A percentile compares a stretch with the other conserved stretches of the same genome.
These are phyloP conservation scores for Marsdenia floribunda DNA, from an alignment of 257 asterid genomes.

Conservation along the genomic window DNA sequence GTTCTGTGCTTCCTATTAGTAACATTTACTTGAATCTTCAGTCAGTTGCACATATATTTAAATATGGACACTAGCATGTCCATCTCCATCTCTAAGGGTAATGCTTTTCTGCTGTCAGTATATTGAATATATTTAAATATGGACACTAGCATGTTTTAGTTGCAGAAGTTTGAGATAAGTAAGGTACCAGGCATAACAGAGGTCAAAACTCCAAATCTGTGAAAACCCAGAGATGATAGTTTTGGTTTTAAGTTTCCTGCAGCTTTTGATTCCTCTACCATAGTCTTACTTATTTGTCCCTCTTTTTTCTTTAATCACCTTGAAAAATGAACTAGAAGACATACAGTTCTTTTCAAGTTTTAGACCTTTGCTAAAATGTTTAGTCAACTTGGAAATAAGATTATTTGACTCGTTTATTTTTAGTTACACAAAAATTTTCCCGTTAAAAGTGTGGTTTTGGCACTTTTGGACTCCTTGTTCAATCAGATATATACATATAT, in stretches of 20 bases:
- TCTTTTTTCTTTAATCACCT: background rate
- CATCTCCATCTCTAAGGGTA: conserved; percentile 78
- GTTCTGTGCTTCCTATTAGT: conserved; percentile 11
- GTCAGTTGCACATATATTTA: background rate
- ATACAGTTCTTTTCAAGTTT: background rate
- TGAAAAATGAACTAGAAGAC: background rate
- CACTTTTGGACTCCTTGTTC: background rate
- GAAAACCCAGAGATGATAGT: background rate
- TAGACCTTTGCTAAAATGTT: background rate
- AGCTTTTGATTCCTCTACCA: background rate
- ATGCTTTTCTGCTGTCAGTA: background rate
- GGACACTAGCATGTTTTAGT: background rate
- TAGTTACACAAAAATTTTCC: background rate
- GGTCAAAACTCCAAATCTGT: background rate
- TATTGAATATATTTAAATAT: background rate
- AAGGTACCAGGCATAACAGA: background rate
- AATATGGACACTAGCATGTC: conserved; percentile 48
- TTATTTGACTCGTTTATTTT: background rate
- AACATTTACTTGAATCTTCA: conserved; percentile 12
- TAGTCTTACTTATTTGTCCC: background rate
- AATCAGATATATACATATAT: background rate
- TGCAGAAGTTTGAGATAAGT: background rate
- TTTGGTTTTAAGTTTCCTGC: background rate
- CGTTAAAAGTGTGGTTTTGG: background rate
- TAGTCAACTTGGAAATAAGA: background rate